Conservation (phyloP, 2,329 filamentous ascomycete species). For the Colletotrichum tropicale region DNA sequence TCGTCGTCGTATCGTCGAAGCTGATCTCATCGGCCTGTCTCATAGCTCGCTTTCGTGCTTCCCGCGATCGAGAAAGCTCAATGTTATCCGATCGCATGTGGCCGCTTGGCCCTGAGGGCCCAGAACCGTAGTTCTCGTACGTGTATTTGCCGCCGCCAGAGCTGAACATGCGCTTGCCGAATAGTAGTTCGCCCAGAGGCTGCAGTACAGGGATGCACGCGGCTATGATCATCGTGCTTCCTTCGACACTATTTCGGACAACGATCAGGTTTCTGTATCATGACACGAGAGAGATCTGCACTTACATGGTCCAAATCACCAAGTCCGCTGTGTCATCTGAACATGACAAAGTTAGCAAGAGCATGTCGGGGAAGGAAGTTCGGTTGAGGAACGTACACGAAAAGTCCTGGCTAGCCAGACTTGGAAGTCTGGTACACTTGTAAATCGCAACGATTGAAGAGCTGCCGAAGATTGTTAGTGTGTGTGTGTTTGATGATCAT, state of each 20-base stretch:
- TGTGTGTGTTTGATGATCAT: neutral
- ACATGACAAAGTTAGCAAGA: neutral
- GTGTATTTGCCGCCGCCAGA: neutral
- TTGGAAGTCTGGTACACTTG: slow-evolving; percentile 39
- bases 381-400: slow-evolving; percentile 20
- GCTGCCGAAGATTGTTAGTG: slow-evolving; percentile 2
- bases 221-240: slow-evolving; percentile 37
- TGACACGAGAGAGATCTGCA: neutral
- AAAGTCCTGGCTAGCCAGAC: slow-evolving; percentile 27
- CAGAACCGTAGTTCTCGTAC: neutral
- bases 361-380: neutral
- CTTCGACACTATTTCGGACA: slow-evolving; percentile 30
- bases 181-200: slow-evolving; percentile 25
- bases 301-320: slow-evolving; percentile 49
- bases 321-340: slow-evolving; percentile 42
- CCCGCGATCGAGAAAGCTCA: neutral
- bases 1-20: neutral
- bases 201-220: slow-evolving; percentile 38
- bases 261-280: too few species aligned
- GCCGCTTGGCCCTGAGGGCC: neutral
- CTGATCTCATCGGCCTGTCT: neutral
- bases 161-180: slow-evolving; percentile 19
- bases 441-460: slow-evolving; percentile 31
- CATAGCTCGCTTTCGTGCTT: neutral
- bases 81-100: neutral